Conservation (phyloP, 2,329 filamentous ascomycete species). For the Colletotrichum shisoi region DNA sequence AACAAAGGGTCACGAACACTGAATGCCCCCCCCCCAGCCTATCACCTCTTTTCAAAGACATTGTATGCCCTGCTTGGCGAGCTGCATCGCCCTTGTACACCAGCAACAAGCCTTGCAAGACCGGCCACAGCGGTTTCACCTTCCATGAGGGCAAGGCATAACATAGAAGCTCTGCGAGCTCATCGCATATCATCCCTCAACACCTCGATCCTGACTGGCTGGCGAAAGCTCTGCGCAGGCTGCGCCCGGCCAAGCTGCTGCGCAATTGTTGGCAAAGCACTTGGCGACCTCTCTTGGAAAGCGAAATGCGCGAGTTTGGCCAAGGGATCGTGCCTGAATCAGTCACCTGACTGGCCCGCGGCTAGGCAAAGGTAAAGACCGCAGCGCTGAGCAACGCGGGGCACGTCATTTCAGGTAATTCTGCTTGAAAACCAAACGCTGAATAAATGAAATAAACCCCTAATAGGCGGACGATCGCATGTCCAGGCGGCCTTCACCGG, state of each 20-base stretch:
- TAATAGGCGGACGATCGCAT: not conserved
- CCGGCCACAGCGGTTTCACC: not conserved
- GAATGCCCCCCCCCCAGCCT: too few species aligned
- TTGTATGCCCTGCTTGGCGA: conserved; percentile 5
- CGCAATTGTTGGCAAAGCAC: conserved; percentile 29
- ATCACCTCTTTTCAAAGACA: not conserved
- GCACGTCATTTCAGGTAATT: not conserved
- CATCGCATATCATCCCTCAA: conserved; percentile 12
- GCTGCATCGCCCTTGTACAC: not conserved
- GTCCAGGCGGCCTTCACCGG: not conserved
- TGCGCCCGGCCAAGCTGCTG: conserved; percentile 37
- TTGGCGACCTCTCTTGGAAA: conserved; percentile 15
- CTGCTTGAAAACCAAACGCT: not conserved
- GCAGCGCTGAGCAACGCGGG: conserved; percentile 5
- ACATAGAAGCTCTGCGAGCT: not conserved
- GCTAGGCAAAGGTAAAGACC: conserved; percentile 11
- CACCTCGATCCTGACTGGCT: conserved; percentile 1
- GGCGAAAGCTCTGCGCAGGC: not conserved
- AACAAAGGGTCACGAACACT: too few species aligned
- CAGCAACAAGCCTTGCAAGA: conserved; percentile 7
- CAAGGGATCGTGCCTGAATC: conserved; percentile 7
- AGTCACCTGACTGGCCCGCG: conserved; percentile 16
- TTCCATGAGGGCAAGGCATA: not conserved
- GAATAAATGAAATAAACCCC: not conserved
- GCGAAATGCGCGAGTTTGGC: not conserved